These are phyloP conservation scores for Trichoderma citrinoviride DNA, from an alignment of 2,329 filamentous ascomycete species.

Conservation along the genomic window DNA sequence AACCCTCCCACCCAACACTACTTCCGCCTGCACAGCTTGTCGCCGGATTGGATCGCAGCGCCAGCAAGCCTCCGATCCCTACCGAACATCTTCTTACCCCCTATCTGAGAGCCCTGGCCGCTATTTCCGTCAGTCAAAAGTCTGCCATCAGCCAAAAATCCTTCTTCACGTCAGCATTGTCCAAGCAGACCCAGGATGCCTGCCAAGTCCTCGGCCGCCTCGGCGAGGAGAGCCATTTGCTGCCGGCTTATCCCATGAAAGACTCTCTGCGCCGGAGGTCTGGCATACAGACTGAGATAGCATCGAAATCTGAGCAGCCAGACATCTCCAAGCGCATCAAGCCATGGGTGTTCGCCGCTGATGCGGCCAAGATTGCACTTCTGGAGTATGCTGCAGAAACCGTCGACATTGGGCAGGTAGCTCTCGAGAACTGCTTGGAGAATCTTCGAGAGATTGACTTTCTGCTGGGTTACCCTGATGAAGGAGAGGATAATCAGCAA, in stretches of 20 bases:
- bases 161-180: constrained; percentile 50
- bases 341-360: constrained; percentile 59
- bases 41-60: constrained; percentile 19
- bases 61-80: constrained; percentile 25
- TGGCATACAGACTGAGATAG: constrained; percentile 47
- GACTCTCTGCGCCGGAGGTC: constrained; percentile 35
- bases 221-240: constrained; percentile 60
- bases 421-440: constrained; percentile 52
- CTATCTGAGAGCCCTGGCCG: constrained; percentile 54
- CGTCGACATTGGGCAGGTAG: constrained; percentile 57
- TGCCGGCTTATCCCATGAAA: constrained; percentile 51
- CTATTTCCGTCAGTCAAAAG: constrained; percentile 56
- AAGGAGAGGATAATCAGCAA: constrained; percentile 28
- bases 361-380: constrained; percentile 58
- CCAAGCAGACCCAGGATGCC: constrained; percentile 51
- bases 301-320: constrained; percentile 37
- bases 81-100: constrained; percentile 51
- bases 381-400: constrained; percentile 58
- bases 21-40: constrained; percentile 26
- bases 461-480: constrained; percentile 43
- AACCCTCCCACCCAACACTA: constrained; percentile 31
- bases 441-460: constrained; percentile 49
- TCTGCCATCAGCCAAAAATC: constrained; percentile 57
- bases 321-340: constrained; percentile 46
- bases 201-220: constrained; percentile 52